Conservation (phyloP, 805 yeast species). For the Crinitomyces ghanaensis region DNA sequence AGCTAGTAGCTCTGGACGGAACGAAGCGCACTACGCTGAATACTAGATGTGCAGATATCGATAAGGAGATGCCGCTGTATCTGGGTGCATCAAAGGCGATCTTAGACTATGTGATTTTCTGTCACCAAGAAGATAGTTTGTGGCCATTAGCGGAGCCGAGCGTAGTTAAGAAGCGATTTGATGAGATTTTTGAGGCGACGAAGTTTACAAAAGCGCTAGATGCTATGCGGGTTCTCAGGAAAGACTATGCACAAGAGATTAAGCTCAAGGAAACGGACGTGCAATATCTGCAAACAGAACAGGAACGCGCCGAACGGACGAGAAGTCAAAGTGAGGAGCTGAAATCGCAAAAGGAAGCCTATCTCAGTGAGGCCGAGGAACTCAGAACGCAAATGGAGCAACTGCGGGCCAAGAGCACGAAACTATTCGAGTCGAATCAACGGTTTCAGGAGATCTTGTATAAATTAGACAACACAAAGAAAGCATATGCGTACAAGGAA, state of each 20-base stretch:
- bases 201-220: conserved; percentile 88
- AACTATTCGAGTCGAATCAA: conserved; percentile 64
- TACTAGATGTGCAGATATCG: conserved; percentile 76
- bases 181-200: conserved; percentile 92
- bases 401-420: conserved; percentile 48
- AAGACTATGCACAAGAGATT: conserved; percentile 66
- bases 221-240: conserved; percentile 58
- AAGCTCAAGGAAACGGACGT: conserved; percentile 70
- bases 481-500: conserved; percentile 33
- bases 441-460: conserved; percentile 66
- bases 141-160: conserved; percentile 94
- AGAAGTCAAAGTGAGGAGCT: conserved; percentile 36
- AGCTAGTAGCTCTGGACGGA: conserved; percentile 46
- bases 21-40: conserved; percentile 68
- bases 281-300: conserved; percentile 61
- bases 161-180: conserved; percentile 78
- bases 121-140: conserved; percentile 93
- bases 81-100: conserved; percentile 85
- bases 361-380: conserved; percentile 36
- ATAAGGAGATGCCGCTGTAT: conserved; percentile 64
- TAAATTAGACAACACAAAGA: conserved; percentile 45
- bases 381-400: conserved; percentile 40
- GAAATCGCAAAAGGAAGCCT: conserved; percentile 32
- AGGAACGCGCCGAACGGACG: conserved; percentile 55
- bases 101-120: conserved; percentile 83